A percentile compares a stretch with the other conserved stretches of the same genome.
Conservation (phyloP, 768 basidiomycete species). For the Trametes sanguinea region DNA sequence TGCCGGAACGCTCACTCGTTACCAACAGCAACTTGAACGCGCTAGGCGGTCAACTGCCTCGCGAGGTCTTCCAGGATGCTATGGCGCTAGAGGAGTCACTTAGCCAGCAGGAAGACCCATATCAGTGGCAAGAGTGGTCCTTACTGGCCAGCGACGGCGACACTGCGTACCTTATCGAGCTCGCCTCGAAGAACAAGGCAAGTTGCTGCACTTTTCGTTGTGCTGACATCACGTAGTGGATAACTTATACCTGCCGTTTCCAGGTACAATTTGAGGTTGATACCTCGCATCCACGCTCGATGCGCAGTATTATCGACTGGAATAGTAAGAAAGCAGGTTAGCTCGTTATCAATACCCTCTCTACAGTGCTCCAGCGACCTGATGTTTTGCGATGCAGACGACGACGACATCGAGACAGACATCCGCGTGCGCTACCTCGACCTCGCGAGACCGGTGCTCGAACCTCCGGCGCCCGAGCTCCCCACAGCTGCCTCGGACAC, state of each 20-base stretch:
- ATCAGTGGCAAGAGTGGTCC: slow-evolving; percentile 73
- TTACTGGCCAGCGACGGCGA: slow-evolving; percentile 81
- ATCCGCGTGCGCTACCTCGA: slow-evolving; percentile 49
- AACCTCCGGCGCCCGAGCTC: neutral
- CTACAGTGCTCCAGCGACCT: neutral
- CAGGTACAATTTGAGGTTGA: slow-evolving; percentile 79
- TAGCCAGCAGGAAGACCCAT: slow-evolving; percentile 38
- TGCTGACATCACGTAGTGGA: neutral
- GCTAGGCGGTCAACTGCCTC: slow-evolving; percentile 61
- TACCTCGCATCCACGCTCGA: slow-evolving; percentile 55
- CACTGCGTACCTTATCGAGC: slow-evolving; percentile 68
- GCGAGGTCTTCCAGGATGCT: slow-evolving; percentile 75
- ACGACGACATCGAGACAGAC: slow-evolving; percentile 79
- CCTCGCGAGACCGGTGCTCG: neutral
- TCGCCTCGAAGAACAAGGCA: slow-evolving; percentile 83
- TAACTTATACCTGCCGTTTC: neutral
- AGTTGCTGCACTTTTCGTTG: slow-evolving; percentile 12
- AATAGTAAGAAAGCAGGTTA: slow-evolving; percentile 89
- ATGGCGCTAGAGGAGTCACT: slow-evolving; percentile 59
- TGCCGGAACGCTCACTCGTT: neutral
- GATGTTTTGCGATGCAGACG: slow-evolving; percentile 51
- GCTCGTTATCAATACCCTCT: neutral
- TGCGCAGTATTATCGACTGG: slow-evolving; percentile 66
- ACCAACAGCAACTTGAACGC: slow-evolving; percentile 57
- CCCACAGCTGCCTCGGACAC: slow-evolving; percentile 5